Percentiles rank a stretch among this genome's conserved stretches.
Evolutionary conservation across 164 flowering plant species (phyloP).

Genomic region (Cinnamomum chago): DNA sequence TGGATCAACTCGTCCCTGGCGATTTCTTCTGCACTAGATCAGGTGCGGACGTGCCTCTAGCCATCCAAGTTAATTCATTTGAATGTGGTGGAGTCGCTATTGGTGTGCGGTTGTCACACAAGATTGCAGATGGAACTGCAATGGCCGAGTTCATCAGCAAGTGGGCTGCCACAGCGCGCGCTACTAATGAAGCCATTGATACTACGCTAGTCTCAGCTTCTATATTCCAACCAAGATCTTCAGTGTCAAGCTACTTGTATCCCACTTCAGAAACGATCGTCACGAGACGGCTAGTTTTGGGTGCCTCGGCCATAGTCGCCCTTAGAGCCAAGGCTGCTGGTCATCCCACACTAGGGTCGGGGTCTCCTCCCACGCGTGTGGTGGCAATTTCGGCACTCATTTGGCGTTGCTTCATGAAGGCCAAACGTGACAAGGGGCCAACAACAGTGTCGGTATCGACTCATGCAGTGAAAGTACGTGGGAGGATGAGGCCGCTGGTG

Average conservation of each 20-base stretch:
- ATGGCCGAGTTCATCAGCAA: constrained; percentile 25
- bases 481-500: background rate
- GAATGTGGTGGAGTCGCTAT: constrained; percentile 54
- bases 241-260: background rate
- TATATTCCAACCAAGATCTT: constrained; percentile 21
- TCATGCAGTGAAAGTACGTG: constrained; percentile 21
- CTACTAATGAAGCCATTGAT: background rate
- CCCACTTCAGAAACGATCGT: constrained; percentile 7
- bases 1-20: constrained; percentile 22
- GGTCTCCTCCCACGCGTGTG: constrained; percentile 38
- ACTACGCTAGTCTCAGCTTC: constrained; percentile 24
- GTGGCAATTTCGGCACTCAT: constrained; percentile 43
- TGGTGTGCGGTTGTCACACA: constrained; percentile 42
- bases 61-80: constrained; percentile 37
- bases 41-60: constrained; percentile 7
- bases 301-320: constrained; percentile 24
- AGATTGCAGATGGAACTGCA: constrained; percentile 34
- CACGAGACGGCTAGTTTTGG: constrained; percentile 45
- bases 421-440: background rate
- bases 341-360: background rate
- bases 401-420: constrained; percentile 33
- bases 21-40: background rate
- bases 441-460: background rate
- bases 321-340: constrained; percentile 21
- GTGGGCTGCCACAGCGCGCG: constrained; percentile 34